phyloP scores from a whole-genome alignment of 768 basidiomycete species.

The Lactarius tabidus region DNA sequence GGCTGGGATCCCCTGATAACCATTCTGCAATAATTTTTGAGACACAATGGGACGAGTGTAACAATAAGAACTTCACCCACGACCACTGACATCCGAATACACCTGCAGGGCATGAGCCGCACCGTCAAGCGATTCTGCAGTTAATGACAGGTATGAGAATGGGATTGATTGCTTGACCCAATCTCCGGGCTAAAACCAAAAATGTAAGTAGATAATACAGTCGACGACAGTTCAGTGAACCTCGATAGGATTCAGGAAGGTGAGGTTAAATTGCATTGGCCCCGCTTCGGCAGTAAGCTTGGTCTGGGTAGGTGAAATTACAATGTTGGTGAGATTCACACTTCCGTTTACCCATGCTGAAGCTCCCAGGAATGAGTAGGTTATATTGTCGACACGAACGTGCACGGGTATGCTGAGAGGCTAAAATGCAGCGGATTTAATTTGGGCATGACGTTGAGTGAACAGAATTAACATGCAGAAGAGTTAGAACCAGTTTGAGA shows the following conservation, averaged over 20 bases:
- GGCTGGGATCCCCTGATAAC: too few relatives aligned
- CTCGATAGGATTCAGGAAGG: conserved; percentile 40
- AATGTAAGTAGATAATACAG: neutral
- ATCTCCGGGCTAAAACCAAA: too few relatives aligned
- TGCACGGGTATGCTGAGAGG: conserved; percentile 17
- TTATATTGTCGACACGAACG: conserved; percentile 14
- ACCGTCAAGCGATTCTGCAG: too few relatives aligned
- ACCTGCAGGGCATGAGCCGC: too few relatives aligned
- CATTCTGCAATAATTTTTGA: too few relatives aligned
- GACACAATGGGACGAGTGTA: too few relatives aligned
- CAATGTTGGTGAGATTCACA: conserved; percentile 26
- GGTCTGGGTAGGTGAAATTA: conserved; percentile 37
- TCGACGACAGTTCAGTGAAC: conserved; percentile 22
- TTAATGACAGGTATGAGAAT: too few relatives aligned
- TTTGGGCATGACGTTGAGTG: neutral
- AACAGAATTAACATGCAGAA: neutral
- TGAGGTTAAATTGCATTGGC: conserved; percentile 35
- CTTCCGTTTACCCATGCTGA: neutral
- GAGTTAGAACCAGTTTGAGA: neutral
- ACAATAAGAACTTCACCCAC: too few relatives aligned
- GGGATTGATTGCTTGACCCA: too few relatives aligned
- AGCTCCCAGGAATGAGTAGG: conserved; percentile 26
- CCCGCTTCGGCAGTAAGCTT: conserved; percentile 35
- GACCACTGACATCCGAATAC: too few relatives aligned
- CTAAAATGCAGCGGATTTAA: neutral